Conservation (phyloP, 495 filamentous ascomycete species). For the Penicillium diatomitis region DNA sequence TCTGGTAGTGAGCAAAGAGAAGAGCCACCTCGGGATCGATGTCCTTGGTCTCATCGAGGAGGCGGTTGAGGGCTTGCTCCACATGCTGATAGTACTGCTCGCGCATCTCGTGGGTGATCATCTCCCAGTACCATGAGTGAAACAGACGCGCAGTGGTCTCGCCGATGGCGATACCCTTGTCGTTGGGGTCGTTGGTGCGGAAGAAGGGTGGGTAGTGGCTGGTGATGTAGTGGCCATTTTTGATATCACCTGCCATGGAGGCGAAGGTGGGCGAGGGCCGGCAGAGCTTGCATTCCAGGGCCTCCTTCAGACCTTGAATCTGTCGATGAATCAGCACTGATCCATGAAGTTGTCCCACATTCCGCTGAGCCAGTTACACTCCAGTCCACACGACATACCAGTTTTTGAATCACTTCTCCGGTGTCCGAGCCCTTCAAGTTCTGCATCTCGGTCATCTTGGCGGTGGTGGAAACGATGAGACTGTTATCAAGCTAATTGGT, state of each 20-base stretch:
- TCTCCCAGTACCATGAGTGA: conserved; percentile 10
- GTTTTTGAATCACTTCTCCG: not conserved
- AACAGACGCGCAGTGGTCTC: not conserved
- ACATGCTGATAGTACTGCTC: conserved; percentile 13
- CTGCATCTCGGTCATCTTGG: not conserved
- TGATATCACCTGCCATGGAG: conserved; percentile 18
- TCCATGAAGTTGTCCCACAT: not conserved
- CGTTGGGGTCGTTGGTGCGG: conserved; percentile 4
- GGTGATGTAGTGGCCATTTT: conserved; percentile 10
- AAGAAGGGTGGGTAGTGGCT: conserved; percentile 20
- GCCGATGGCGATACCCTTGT: conserved; percentile 10
- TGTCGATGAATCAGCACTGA: not conserved
- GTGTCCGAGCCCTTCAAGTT: not conserved
- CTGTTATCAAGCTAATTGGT: not conserved
- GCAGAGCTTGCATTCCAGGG: conserved; percentile 23
- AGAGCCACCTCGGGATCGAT: conserved; percentile 5
- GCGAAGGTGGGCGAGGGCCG: conserved; percentile 9
- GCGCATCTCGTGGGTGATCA: conserved; percentile 12
- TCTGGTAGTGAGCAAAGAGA: conserved; percentile 22
- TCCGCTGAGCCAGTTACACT: too few relatives aligned
- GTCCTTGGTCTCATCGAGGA: not conserved
- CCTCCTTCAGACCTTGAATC: conserved; percentile 20
- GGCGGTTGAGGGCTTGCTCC: conserved; percentile 3
- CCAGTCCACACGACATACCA: not conserved
- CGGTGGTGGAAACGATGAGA: not conserved